A percentile compares a stretch with the other conserved stretches of the same genome.
These are phyloP conservation scores for Eucalyptus leucophloia DNA, from an alignment of 345 rosid species.

Conservation along the genomic window DNA sequence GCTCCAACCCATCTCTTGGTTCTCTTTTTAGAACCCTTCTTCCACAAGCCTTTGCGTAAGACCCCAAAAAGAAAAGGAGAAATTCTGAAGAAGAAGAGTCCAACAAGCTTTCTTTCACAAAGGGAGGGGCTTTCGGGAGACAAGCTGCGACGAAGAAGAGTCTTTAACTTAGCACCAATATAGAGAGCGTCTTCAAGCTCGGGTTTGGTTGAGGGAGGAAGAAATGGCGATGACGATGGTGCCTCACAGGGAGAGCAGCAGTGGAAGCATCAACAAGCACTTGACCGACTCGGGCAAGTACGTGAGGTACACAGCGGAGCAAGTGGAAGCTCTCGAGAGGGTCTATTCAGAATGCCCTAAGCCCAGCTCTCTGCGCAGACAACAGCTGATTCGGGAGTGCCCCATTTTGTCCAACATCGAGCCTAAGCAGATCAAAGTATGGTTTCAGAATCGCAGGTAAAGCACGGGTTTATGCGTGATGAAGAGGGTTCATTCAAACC, in stretches of 20 bases:
- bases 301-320: conserved; percentile 95
- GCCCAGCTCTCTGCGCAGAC: conserved; percentile 93
- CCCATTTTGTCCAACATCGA: conserved; percentile 92
- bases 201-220: not conserved
- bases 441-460: conserved; percentile 99
- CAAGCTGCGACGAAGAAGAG: not conserved
- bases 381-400: conserved; percentile 93
- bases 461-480: not conserved
- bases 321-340: conserved; percentile 97
- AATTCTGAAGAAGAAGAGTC: not conserved
- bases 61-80: not conserved
- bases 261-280: conserved; percentile 78
- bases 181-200: not conserved
- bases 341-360: conserved; percentile 96
- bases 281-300: conserved; percentile 73
- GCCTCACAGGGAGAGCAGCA: conserved; percentile 70
- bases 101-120: not conserved
- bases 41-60: not conserved
- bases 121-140: conserved; percentile 29
- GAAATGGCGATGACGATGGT: conserved; percentile 60
- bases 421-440: conserved; percentile 99
- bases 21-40: not conserved
- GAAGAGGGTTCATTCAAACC: not conserved
- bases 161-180: not conserved
- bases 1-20: not conserved